Base-by-base conservation (phyloP, 2,329 filamentous ascomycete species). In the Dothidotthia symphoricarpi region DNA sequence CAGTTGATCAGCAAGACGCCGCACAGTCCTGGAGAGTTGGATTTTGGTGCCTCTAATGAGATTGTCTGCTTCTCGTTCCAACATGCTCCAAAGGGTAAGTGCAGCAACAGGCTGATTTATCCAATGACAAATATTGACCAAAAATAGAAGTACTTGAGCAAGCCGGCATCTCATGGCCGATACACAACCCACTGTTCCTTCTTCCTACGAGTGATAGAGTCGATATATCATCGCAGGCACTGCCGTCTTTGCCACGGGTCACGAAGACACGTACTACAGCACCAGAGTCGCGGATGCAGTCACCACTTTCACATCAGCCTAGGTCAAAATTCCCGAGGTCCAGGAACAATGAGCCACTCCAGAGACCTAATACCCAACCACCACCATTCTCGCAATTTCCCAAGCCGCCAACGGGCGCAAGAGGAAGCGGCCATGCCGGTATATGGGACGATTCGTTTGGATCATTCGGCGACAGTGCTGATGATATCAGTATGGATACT, bases 1-100 rank as follows among this genome's bases (percentile, higher is more conserved):
- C 87, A 91, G 59, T 83, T 86, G 0, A 81, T 88, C 41, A 47
- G 54, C 26, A 59, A 51, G 26, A 39, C 42, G 2, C 28, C 25
- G 15, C 19, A 22, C 19, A 40, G 43, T 24, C 45, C 50, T 19
- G 54, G 55, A 5, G 50, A 54, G 6, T 16, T 51, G 1, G 49
- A 57, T 7, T 80, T 86, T 48, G 81, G 87, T 53, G 73, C 81
- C 27, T 71, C 86, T 45, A 85, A 83, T 57, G 87, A 90, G 54
- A 67, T 88, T 29, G 78, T 89, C 16, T 78, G 78, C 11, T 93
- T 95, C 64, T 83, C 88, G 1, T 95, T 94, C 55, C 86, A 93
- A 57, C 86, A 93, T 70, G 88, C 86, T 24, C 88, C 88, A 1
- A 68, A 86, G 37, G 76, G 88, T 91, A 70, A 50, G 74, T 67